These are phyloP conservation scores for Abrus pulchellus DNA, from an alignment of 306 rosid genomes.

Conservation along the genomic window DNA sequence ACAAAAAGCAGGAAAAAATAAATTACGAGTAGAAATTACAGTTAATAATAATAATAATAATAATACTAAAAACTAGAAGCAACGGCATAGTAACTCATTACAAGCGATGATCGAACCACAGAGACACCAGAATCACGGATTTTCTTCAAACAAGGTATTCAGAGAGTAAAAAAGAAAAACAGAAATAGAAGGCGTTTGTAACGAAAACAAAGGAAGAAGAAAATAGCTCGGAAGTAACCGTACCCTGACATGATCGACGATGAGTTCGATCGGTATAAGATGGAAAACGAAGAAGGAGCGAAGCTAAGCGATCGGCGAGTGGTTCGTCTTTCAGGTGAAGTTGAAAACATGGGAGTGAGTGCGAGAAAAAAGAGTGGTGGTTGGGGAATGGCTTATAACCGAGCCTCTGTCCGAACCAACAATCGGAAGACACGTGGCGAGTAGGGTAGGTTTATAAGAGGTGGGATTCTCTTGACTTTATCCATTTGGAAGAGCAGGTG, in stretches of 20 bases:
- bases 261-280: neutral
- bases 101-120: slow-evolving; percentile 23
- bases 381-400: slow-evolving; percentile 49
- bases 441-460: slow-evolving; percentile 41
- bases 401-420: slow-evolving; percentile 52
- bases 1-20: neutral
- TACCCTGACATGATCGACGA: slow-evolving; percentile 51
- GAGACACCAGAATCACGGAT: slow-evolving; percentile 13
- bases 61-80: neutral
- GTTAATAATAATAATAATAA: neutral
- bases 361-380: slow-evolving; percentile 39
- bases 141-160: neutral
- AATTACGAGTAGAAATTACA: neutral
- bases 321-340: neutral
- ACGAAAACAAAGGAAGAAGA: neutral
- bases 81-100: neutral
- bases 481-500: slow-evolving; percentile 31
- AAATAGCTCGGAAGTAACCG: neutral
- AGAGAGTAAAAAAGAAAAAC: neutral
- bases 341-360: slow-evolving; percentile 43
- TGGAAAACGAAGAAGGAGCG: slow-evolving; percentile 3
- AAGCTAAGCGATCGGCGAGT: slow-evolving; percentile 21
- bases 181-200: neutral
- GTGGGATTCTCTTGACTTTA: slow-evolving; percentile 43
- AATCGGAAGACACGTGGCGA: slow-evolving; percentile 57